phyloP scores from a whole-genome alignment of 2,329 filamentous ascomycete genomes.

The Ophiosphaerella herpotricha region DNA sequence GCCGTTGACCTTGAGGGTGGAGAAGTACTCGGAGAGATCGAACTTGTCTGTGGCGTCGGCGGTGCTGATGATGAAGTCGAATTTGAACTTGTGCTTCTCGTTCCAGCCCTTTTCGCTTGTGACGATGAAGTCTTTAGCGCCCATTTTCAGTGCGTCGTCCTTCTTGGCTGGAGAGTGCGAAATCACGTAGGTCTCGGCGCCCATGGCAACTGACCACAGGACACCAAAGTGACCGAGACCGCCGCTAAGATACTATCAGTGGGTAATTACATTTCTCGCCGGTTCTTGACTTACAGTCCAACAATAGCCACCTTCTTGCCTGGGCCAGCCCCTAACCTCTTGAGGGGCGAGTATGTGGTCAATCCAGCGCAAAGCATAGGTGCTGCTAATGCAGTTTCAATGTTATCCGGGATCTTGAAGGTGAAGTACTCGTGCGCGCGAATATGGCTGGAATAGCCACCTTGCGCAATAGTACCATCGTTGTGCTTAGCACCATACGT shows the following conservation, averaged over 20 bases:
- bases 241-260: slow-evolving; percentile 39
- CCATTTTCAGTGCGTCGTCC: slow-evolving; percentile 63
- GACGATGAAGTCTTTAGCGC: slow-evolving; percentile 64
- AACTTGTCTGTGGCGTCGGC: slow-evolving; percentile 72
- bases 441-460: slow-evolving; percentile 70
- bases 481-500: slow-evolving; percentile 56
- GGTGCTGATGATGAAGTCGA: slow-evolving; percentile 78
- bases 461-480: slow-evolving; percentile 67
- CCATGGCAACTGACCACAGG: slow-evolving; percentile 57
- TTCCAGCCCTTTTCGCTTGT: slow-evolving; percentile 64
- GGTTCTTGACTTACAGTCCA: slow-evolving; percentile 56
- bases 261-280: background rate
- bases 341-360: slow-evolving; percentile 77
- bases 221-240: slow-evolving; percentile 58
- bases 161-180: slow-evolving; percentile 65
- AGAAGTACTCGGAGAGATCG: slow-evolving; percentile 73
- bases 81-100: slow-evolving; percentile 61
- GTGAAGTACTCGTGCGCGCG: slow-evolving; percentile 77
- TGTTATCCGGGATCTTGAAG: slow-evolving; percentile 75
- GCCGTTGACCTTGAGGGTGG: slow-evolving; percentile 79
- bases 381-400: slow-evolving; percentile 65
- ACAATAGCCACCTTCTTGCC: slow-evolving; percentile 80
- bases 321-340: slow-evolving; percentile 73
- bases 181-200: slow-evolving; percentile 65
- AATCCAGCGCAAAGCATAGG: slow-evolving; percentile 86